Conservation (phyloP, 2,329 filamentous ascomycete genomes). For the Trichoderma sp. region DNA sequence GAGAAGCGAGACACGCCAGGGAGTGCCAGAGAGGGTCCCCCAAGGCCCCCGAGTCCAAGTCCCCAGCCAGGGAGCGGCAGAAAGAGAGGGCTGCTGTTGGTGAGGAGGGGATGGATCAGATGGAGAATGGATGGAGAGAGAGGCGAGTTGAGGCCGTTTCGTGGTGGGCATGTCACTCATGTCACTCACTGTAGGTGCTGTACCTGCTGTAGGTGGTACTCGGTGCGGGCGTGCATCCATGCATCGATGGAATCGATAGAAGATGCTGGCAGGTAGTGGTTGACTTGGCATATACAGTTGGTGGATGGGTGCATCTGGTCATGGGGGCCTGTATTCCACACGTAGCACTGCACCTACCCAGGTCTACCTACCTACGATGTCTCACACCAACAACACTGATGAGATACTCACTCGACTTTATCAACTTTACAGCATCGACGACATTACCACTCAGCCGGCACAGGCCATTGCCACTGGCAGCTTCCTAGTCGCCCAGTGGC, state of each 20-base stretch:
- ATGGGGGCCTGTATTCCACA: background rate
- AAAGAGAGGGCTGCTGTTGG: background rate
- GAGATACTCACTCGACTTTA: no score
- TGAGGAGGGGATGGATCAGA: background rate
- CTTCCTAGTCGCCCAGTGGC: background rate
- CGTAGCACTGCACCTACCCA: no score
- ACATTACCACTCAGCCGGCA: no score
- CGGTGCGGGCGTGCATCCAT: no score
- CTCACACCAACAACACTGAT: no score
- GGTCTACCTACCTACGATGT: no score
- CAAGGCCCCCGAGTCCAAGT: background rate
- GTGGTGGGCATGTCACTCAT: background rate
- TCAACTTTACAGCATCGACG: no score
- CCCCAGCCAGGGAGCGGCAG: background rate
- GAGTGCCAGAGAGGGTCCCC: background rate
- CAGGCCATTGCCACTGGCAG: background rate
- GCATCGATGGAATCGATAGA: background rate
- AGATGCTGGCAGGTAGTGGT: background rate
- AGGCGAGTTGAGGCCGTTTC: background rate
- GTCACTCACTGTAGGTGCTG: background rate
- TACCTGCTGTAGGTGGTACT: background rate
- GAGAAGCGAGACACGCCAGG: slow-evolving; percentile 26
- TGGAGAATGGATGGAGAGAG: background rate
- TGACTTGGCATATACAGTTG: background rate
- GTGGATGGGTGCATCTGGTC: background rate